These are phyloP conservation scores for Trametes coccinea DNA, from an alignment of 768 basidiomycete genomes.

Conservation along the genomic window DNA sequence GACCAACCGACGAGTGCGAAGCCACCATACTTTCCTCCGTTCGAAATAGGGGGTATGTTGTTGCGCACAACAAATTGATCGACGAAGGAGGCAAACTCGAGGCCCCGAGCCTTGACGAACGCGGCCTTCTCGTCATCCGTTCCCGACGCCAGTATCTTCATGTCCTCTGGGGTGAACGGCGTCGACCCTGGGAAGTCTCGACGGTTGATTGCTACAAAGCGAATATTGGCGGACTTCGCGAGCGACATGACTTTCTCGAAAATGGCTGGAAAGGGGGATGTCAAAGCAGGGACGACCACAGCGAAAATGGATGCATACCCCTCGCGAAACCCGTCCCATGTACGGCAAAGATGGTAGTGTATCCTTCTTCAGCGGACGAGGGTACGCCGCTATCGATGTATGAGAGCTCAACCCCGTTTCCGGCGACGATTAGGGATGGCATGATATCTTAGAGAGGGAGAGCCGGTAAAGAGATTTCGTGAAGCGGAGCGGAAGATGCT, in stretches of 20 bases:
- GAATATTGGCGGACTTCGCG: neutral
- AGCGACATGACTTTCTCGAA: neutral
- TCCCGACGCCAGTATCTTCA: neutral
- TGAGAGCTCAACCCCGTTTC: conserved; percentile 1
- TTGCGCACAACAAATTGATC: conserved; percentile 1
- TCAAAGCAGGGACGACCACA: neutral
- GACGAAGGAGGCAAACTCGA: conserved; percentile 15
- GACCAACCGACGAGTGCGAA: conserved; percentile 15
- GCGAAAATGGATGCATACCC: neutral
- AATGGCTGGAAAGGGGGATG: neutral
- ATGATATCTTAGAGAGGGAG: neutral
- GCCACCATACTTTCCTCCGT: neutral
- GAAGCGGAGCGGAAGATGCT: no score
- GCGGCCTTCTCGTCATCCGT: conserved; percentile 26
- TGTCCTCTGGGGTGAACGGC: conserved; percentile 20
- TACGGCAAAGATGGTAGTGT: conserved; percentile 8
- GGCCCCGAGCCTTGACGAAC: conserved; percentile 33
- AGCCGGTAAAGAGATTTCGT: no score
- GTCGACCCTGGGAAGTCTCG: conserved; percentile 31
- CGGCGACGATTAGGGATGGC: neutral
- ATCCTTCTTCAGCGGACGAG: neutral
- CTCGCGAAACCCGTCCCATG: conserved; percentile 4
- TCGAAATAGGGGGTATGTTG: conserved; percentile 1
- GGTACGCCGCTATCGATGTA: conserved; percentile 14
- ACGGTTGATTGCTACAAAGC: conserved; percentile 26